Evolutionary conservation across 148 eudicot species (phyloP).

Genomic region (Persicaria maculosa): DNA sequence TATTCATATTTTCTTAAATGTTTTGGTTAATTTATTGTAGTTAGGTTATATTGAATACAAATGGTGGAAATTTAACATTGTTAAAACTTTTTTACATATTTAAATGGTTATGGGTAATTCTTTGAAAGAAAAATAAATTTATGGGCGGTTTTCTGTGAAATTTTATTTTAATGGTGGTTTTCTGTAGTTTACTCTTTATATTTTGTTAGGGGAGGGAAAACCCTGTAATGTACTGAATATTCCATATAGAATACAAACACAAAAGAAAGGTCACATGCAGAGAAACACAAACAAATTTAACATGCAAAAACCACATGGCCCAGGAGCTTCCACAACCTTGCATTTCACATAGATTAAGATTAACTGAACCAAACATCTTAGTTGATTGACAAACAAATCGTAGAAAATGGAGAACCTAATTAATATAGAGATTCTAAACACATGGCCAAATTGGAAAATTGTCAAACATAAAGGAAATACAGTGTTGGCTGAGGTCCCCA

Average conservation of each 20-base stretch:
- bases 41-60: no score
- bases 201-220: not conserved
- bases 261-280: not conserved
- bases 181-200: not conserved
- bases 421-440: slow-evolving; percentile 2
- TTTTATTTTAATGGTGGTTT: no score
- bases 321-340: not conserved
- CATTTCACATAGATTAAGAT: not conserved
- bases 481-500: not conserved
- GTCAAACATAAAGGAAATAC: slow-evolving; percentile 1
- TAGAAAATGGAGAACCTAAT: not conserved
- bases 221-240: not conserved
- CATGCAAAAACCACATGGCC: slow-evolving; percentile 9
- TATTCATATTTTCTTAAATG: no score
- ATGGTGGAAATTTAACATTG: no score
- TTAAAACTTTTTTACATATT: no score
- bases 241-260: not conserved
- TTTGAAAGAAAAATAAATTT: no score
- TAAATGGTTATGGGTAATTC: no score
- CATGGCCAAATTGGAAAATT: not conserved
- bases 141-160: no score
- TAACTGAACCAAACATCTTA: not conserved
- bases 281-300: not conserved
- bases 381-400: slow-evolving; percentile 1
- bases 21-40: no score